A percentile compares a stretch with the other conserved stretches of the same genome.
phyloP scores from a whole-genome alignment of 1,284 basidiomycete species.

The Sparassis latifolia region DNA sequence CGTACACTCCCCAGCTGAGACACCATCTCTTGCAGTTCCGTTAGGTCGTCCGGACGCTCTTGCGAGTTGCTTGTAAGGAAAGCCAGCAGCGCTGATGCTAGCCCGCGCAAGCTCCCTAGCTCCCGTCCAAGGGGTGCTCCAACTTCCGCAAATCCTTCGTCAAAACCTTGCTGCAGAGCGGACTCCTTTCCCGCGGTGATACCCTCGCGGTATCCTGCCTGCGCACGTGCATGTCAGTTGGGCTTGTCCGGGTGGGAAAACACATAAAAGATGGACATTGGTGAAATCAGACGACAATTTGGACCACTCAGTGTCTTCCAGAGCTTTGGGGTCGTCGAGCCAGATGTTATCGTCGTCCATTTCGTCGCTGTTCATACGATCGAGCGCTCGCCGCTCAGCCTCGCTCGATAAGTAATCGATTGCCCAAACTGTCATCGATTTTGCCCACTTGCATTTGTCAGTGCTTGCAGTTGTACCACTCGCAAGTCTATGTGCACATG shows the following conservation, averaged over 20 bases:
- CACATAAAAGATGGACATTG: slow-evolving; percentile 36
- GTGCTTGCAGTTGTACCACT: too few relatives aligned
- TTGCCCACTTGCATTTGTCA: too few relatives aligned
- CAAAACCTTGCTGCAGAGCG: slow-evolving; percentile 76
- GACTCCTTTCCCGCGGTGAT: slow-evolving; percentile 81
- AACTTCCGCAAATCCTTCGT: slow-evolving; percentile 65
- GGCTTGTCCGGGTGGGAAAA: background rate
- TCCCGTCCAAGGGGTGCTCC: slow-evolving; percentile 72
- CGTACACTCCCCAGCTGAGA: slow-evolving; percentile 48
- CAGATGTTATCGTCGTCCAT: slow-evolving; percentile 44
- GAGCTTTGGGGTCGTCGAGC: slow-evolving; percentile 36
- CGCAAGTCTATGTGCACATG: too few relatives aligned
- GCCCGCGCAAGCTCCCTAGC: slow-evolving; percentile 66
- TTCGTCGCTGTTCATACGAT: background rate
- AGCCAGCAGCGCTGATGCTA: slow-evolving; percentile 51
- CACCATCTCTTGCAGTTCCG: slow-evolving; percentile 47
- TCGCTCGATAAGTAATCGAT: too few relatives aligned
- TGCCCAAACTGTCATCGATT: too few relatives aligned
- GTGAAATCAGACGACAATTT: slow-evolving; percentile 61
- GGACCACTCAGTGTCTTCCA: slow-evolving; percentile 52
- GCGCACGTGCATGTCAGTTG: background rate
- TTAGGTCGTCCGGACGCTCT: slow-evolving; percentile 1
- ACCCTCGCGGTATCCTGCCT: slow-evolving; percentile 86
- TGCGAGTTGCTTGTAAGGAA: slow-evolving; percentile 29
- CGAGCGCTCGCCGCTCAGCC: too few relatives aligned